These are phyloP conservation scores for Quercus phellos DNA, from an alignment of 331 rosid genomes.

Conservation along the genomic window DNA sequence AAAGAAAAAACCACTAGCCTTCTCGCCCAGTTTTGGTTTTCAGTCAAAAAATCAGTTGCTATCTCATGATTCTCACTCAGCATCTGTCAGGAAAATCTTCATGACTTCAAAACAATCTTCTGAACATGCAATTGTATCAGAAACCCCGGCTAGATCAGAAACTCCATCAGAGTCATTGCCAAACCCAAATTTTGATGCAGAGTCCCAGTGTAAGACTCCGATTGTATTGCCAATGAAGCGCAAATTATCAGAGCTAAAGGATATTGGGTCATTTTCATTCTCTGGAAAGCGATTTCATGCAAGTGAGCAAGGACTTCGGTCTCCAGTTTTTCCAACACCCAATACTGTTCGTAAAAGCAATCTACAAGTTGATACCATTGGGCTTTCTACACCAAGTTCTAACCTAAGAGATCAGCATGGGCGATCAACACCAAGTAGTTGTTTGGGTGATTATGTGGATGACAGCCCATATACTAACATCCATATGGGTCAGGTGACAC, in stretches of 20 bases:
- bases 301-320: slow-evolving; percentile 69
- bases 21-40: slow-evolving; percentile 65
- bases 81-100: slow-evolving; percentile 37
- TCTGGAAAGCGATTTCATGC: slow-evolving; percentile 63
- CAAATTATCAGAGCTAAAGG: slow-evolving; percentile 67
- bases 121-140: slow-evolving; percentile 35
- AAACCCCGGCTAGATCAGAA: slow-evolving; percentile 33
- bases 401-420: slow-evolving; percentile 50
- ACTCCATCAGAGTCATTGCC: slow-evolving; percentile 36
- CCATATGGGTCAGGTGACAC: slow-evolving; percentile 45
- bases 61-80: slow-evolving; percentile 40
- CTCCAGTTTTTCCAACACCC: slow-evolving; percentile 66
- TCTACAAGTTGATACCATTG: slow-evolving; percentile 46
- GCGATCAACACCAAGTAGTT: slow-evolving; percentile 29
- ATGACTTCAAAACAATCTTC: slow-evolving; percentile 47
- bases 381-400: slow-evolving; percentile 53
- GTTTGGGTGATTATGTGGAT: slow-evolving; percentile 50
- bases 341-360: slow-evolving; percentile 46
- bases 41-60: slow-evolving; percentile 49
- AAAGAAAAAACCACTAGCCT: slow-evolving; percentile 60
- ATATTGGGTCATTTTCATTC: slow-evolving; percentile 41
- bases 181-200: slow-evolving; percentile 55
- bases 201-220: slow-evolving; percentile 71
- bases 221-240: slow-evolving; percentile 64
- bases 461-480: slow-evolving; percentile 50